Evolutionary conservation across 2,329 filamentous ascomycete genomes (phyloP), one percentile per base, ranked within the genome.

Genomic region (Penicillium sp.): DNA sequence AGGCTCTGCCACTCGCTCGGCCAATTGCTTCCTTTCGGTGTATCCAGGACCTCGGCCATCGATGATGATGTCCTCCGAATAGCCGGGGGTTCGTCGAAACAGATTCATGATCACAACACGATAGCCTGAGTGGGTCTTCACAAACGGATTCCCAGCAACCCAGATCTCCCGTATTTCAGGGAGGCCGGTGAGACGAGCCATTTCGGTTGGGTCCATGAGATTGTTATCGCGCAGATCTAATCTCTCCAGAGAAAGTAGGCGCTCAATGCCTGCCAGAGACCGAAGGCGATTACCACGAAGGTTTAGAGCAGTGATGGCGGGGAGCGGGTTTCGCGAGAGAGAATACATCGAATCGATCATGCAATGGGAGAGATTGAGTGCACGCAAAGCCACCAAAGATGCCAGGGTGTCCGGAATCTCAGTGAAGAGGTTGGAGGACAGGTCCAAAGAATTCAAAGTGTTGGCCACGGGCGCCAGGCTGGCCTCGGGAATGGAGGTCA

Each of bases 321-420:
- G 90, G 4, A 98, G 74, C 9, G 92, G 62, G 55, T 84, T 92
- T 47, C 84, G 80, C 2, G 81, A 81, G 28, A 98, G 72, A 2
- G 90, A 95, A 55, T 93, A 85, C 39, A 98, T 73, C 11, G 88
- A 92, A 52, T 90, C 85, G 47, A 98, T 96, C 89, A 96, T 95
- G 73, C 90, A 96, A 56, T 94, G 85, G 3, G 90, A 94, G 16
- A 98, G 73, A 56, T 98, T 96, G 37, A 98, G 70, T 15, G 92
- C 89, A 48, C 89, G 81, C n/a, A 98, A 75, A 17, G 87, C 83
- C 13, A 87, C 88, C 41, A 98, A 71, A 7, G 79, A 85, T 9
- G 89, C 84, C 40, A 98, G 70, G 54, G 85, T 92, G 61, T 96
- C 92, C 1, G 92, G 92, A 37, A 96, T 84, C 61, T 95, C 85